Evolutionary conservation across 257 asterid species (phyloP).

Genomic region (Echium plantagineum): DNA sequence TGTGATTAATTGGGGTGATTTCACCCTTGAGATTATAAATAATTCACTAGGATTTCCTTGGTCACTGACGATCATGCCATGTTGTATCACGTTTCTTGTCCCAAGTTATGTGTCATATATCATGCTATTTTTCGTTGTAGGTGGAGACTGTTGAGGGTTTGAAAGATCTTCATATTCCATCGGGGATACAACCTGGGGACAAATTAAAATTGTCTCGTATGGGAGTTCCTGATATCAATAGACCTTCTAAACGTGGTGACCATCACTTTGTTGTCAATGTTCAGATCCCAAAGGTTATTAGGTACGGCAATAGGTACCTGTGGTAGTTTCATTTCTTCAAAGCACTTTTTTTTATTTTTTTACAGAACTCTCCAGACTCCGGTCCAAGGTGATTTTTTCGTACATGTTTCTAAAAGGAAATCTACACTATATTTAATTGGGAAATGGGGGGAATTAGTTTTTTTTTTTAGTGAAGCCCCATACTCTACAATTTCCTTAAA

Average conservation of each 20-base stretch:
- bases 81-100: conserved; percentile 3
- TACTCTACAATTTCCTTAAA: too few species aligned
- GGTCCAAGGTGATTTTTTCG: background rate
- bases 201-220: conserved; percentile 44
- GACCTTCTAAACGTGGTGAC: conserved; percentile 71
- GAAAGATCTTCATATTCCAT: conserved; percentile 73
- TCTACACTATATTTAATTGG: too few species aligned
- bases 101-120: conserved; percentile 7
- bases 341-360: background rate
- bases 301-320: conserved; percentile 21
- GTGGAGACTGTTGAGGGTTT: conserved; percentile 79
- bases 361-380: conserved; percentile 6
- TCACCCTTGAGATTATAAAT: background rate
- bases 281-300: conserved; percentile 62
- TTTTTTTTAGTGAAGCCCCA: too few species aligned
- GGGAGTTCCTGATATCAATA: conserved; percentile 88
- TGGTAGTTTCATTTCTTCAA: conserved; percentile 1
- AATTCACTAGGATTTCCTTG: background rate
- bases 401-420: background rate
- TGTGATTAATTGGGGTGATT: background rate
- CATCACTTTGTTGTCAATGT: conserved; percentile 74
- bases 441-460: too few species aligned
- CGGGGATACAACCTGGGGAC: conserved; percentile 90
- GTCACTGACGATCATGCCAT: background rate
- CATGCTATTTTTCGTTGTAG: conserved; percentile 28